Base-by-base conservation (phyloP, 2,329 filamentous ascomycete genomes). In the Penicillium sp. region DNA sequence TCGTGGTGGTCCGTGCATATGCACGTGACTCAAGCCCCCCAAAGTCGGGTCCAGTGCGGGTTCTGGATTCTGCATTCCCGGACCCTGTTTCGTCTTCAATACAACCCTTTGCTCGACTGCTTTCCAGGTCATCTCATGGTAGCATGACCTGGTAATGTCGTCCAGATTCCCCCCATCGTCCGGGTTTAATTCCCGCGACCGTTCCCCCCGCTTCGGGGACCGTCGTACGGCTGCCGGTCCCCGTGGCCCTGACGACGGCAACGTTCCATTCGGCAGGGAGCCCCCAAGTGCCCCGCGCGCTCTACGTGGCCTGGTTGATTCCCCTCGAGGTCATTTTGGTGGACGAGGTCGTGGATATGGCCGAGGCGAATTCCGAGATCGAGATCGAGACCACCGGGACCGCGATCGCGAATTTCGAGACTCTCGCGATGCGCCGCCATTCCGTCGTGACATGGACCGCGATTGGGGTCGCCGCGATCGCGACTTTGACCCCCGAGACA, bases 201-300 rank as follows among this genome's bases (percentile, higher is more conserved):
- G 89, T 64, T 91, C 88, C 26, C 87, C 88, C 49, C 84, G 87
- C 58, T 91, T 91, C 67, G 81, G 82, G 62, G 90, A 93, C 70
- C 84, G 89, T 59, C 85, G 90, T 55, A 85, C 88, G 50, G 80
- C 83, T 33, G 74, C 76, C 51, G 74, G 74, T 52, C 78, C 74
- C 60, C 74, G 77, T 52, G 74, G 73, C 27, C 77, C 80, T n/a
- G 90, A 90, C 59, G 83, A 82, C 63, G 74, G 82, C 64, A 81
- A 87, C 63, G 86, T 65, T 70, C 81, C 64, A 62, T 82, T 71
- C 72, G 80, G 82, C 13, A 83, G 88, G 63, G 90, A 96, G 61
- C 88, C 90, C 2, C 92, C 92, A 3, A 84, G 91, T 55, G 92
- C 90, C 0, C 91, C 92, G 11, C 91, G 93, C 73, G 90, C 90